Conservation (phyloP, 768 basidiomycete species). For the Termitomyces bulborhizus region DNA sequence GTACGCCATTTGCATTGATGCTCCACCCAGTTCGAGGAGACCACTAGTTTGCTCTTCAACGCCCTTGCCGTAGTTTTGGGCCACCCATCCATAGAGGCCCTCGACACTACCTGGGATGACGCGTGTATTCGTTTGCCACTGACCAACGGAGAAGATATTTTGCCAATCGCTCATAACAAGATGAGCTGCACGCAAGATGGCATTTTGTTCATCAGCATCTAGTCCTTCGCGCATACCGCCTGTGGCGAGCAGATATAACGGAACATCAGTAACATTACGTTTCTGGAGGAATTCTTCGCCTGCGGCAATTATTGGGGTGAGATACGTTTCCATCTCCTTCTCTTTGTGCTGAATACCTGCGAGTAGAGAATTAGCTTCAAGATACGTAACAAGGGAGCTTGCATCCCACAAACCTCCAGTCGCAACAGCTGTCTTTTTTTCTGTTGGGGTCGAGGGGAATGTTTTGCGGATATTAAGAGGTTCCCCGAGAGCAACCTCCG, state of each 20-base stretch:
- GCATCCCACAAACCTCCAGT: not conserved
- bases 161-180: not conserved
- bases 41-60: constrained; percentile 7
- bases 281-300: not conserved
- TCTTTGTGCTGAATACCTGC: constrained; percentile 7
- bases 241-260: constrained; percentile 10
- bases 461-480: not conserved
- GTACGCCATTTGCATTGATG: constrained; percentile 11
- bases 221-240: constrained; percentile 10
- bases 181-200: constrained; percentile 5
- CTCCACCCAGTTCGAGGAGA: constrained; percentile 9
- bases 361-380: not conserved
- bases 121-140: not conserved
- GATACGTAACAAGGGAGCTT: not conserved
- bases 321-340: constrained; percentile 1
- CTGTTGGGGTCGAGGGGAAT: constrained; percentile 2
- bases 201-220: not conserved
- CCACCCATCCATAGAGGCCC: constrained; percentile 11
- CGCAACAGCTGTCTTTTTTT: constrained; percentile 3
- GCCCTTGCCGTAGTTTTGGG: constrained; percentile 7
- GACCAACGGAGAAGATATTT: not conserved
- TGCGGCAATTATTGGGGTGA: constrained; percentile 1
- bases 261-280: not conserved
- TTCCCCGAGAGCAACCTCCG: constrained; percentile 3
- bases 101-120: constrained; percentile 9